Evolutionary conservation across 768 basidiomycete genomes (phyloP).

Genomic region (Russula compacta): DNA sequence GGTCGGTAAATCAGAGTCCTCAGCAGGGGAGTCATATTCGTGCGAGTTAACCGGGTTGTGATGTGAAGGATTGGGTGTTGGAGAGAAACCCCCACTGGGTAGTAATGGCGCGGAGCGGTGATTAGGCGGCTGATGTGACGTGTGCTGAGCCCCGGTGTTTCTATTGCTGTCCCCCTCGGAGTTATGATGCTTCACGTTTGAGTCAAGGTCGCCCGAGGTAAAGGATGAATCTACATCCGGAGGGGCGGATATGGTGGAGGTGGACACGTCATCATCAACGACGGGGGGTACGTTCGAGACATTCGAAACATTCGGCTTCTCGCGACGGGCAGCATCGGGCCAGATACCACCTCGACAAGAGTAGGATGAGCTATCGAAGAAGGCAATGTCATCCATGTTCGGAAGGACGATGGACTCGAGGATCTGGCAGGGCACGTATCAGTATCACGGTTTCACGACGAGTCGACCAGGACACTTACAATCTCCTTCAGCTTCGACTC

Average conservation of each 20-base stretch:
- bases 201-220: constrained; percentile 16
- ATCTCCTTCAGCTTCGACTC: constrained; percentile 84
- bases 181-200: constrained; percentile 24
- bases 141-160: not conserved
- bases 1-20: not conserved
- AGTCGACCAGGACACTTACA: constrained; percentile 35
- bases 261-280: constrained; percentile 23
- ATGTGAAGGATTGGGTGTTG: not conserved
- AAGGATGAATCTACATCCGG: constrained; percentile 22
- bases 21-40: not conserved
- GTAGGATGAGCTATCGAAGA: constrained; percentile 70
- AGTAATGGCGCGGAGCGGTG: not conserved
- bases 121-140: not conserved
- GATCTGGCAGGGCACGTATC: constrained; percentile 43
- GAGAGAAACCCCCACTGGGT: constrained; percentile 6
- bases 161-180: constrained; percentile 26
- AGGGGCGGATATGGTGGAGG: constrained; percentile 30
- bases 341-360: constrained; percentile 82
- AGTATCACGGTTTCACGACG: constrained; percentile 5
- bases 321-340: constrained; percentile 57
- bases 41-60: not conserved
- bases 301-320: constrained; percentile 20
- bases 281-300: constrained; percentile 1
- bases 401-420: constrained; percentile 91
- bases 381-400: constrained; percentile 97